These are phyloP conservation scores for Ascoidea rubescens DNA, from an alignment of 805 yeast genomes.

Conservation along the genomic window DNA sequence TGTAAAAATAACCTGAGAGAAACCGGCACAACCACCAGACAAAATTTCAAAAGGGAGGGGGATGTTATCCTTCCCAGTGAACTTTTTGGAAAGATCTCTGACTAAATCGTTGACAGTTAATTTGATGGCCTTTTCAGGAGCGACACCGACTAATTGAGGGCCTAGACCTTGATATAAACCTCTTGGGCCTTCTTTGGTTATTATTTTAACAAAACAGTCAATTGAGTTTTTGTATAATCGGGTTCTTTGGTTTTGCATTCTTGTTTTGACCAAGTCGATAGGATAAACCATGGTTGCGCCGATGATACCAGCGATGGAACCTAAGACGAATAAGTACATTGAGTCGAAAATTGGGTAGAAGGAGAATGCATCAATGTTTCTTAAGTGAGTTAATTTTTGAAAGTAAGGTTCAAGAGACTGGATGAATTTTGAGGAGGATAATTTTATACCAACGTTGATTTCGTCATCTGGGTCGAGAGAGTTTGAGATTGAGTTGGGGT, in stretches of 20 bases:
- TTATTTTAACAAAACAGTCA: constrained; percentile 75
- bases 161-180: constrained; percentile 75
- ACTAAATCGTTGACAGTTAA: constrained; percentile 86
- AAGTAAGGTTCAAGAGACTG: constrained; percentile 16
- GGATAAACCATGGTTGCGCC: constrained; percentile 99
- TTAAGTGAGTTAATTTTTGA: background rate
- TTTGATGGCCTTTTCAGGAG: constrained; percentile 96
- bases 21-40: constrained; percentile 94
- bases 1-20: constrained; percentile 90
- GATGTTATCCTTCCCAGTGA: constrained; percentile 34
- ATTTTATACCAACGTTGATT: constrained; percentile 15
- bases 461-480: background rate
- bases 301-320: constrained; percentile 92
- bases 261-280: constrained; percentile 87
- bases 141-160: constrained; percentile 93
- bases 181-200: constrained; percentile 52
- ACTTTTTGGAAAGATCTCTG: constrained; percentile 52
- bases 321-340: constrained; percentile 73
- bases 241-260: constrained; percentile 92
- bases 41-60: constrained; percentile 51
- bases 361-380: constrained; percentile 2
- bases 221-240: constrained; percentile 61
- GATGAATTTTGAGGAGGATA: constrained; percentile 17
- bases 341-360: constrained; percentile 69
- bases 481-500: constrained; percentile 11